These are phyloP conservation scores for Solanum rostratum DNA, from an alignment of 257 asterid genomes.

Conservation along the genomic window DNA sequence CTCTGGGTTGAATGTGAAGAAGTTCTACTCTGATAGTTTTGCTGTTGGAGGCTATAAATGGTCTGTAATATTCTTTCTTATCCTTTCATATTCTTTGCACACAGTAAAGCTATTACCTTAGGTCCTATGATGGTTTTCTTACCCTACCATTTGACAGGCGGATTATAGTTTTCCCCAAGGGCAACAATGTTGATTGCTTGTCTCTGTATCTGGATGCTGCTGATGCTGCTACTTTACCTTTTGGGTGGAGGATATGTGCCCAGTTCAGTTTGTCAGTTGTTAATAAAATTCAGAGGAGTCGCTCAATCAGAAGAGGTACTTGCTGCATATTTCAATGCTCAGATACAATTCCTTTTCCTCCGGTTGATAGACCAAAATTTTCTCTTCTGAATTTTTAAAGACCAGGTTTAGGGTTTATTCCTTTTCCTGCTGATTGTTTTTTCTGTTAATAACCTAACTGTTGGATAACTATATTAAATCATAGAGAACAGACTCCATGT, in stretches of 20 bases:
- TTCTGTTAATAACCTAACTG: not conserved
- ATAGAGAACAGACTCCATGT: not conserved
- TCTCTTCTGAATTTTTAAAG: not conserved
- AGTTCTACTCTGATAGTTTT: not conserved
- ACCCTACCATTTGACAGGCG: conserved; percentile 28
- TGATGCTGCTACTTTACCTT: conserved; percentile 28
- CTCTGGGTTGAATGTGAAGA: not conserved
- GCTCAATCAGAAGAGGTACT: conserved; percentile 38
- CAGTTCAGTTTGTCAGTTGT: conserved; percentile 41
- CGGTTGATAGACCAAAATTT: not conserved
- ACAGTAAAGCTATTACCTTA: not conserved
- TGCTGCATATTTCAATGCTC: not conserved
- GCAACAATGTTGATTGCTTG: conserved; percentile 26
- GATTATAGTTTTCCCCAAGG: conserved; percentile 39
- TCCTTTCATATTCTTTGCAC: not conserved
- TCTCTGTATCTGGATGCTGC: conserved; percentile 49
- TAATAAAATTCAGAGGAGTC: conserved; percentile 28
- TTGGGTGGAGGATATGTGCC: conserved; percentile 41
- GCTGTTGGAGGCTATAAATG: conserved; percentile 1
- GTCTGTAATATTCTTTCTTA: not conserved
- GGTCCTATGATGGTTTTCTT: not conserved
- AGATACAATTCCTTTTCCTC: not conserved
- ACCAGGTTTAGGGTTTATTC: not conserved
- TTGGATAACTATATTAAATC: not conserved
- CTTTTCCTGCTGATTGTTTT: not conserved